Evolutionary conservation across 2,329 filamentous ascomycete species (phyloP).

Genomic region (Diplodia sapinea): DNA sequence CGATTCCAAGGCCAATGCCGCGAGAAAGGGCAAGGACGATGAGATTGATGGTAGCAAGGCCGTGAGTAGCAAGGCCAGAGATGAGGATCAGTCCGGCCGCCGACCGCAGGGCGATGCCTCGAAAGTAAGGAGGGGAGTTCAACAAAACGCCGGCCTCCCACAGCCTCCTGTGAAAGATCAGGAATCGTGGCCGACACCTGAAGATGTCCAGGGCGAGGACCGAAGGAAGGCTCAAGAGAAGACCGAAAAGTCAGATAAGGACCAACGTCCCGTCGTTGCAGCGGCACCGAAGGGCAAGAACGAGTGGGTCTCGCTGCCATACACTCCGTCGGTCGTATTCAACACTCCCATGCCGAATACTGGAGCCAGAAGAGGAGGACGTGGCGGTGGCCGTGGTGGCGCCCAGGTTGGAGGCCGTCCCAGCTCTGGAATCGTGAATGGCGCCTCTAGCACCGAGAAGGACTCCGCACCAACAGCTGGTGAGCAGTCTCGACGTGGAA

Average conservation of each 20-base stretch:
- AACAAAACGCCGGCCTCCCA: not conserved
- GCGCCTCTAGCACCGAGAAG: constrained; percentile 48
- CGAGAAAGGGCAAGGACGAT: constrained; percentile 39
- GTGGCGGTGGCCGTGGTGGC: constrained; percentile 61
- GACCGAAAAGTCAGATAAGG: constrained; percentile 64
- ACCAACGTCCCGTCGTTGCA: constrained; percentile 56
- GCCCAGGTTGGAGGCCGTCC: constrained; percentile 60
- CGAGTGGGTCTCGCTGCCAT: constrained; percentile 83
- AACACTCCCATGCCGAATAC: constrained; percentile 75
- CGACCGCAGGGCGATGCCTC: constrained; percentile 18
- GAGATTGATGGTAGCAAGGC: constrained; percentile 35
- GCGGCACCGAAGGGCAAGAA: constrained; percentile 68
- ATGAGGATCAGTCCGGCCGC: constrained; percentile 40
- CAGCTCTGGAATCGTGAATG: constrained; percentile 43
- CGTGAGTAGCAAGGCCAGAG: constrained; percentile 36
- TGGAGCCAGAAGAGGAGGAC: constrained; percentile 48
- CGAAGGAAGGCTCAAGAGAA: constrained; percentile 75
- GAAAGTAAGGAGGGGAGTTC: constrained; percentile 7
- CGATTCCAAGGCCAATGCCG: constrained; percentile 27
- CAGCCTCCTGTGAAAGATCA: constrained; percentile 70
- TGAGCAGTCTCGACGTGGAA: constrained; percentile 45
- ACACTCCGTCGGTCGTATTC: constrained; percentile 84
- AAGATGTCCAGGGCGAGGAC: constrained; percentile 75
- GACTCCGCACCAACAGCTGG: constrained; percentile 40
- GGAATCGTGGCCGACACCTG: constrained; percentile 87